Conservation (phyloP, 2,329 filamentous ascomycete genomes). For the Neonectria sp. region DNA sequence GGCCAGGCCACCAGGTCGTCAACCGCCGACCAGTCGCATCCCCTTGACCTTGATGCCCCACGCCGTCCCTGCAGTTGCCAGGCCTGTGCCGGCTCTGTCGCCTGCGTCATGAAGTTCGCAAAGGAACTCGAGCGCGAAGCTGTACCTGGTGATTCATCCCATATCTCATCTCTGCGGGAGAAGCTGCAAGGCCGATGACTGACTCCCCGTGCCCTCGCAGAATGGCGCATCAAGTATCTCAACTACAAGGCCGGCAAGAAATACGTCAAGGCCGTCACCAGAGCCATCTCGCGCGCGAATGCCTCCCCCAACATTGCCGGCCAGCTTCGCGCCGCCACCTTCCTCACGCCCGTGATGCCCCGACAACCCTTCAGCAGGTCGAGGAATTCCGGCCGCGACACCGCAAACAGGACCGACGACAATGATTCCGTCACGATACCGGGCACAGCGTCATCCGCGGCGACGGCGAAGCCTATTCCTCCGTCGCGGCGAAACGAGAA, state of each 20-base stretch:
- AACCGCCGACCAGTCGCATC: conserved; percentile 15
- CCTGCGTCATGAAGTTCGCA: conserved; percentile 72
- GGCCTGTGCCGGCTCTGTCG: conserved; percentile 28
- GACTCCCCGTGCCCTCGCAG: conserved; percentile 53
- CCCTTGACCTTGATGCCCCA: conserved; percentile 34
- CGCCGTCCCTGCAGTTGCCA: conserved; percentile 26
- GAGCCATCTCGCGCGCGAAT: conserved; percentile 77
- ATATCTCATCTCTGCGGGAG: conserved; percentile 5
- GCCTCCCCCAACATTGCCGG: conserved; percentile 62
- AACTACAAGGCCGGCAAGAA: conserved; percentile 98
- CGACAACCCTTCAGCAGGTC: conserved; percentile 33
- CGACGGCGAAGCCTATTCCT: conserved; percentile 38
- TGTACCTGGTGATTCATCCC: conserved; percentile 76
- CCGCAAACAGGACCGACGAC: conserved; percentile 15
- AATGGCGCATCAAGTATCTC: conserved; percentile 95
- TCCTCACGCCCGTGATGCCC: conserved; percentile 45
- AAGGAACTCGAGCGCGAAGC: conserved; percentile 89
- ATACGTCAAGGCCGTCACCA: conserved; percentile 85
- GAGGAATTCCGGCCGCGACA: conserved; percentile 16
- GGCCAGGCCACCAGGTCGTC: neutral
- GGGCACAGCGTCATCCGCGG: conserved; percentile 27
- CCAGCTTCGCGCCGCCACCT: conserved; percentile 52
- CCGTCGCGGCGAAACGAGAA: conserved; percentile 51
- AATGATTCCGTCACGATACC: conserved; percentile 26
- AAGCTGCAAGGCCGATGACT: conserved; percentile 10